Percentiles rank a stretch among this genome's conserved stretches.
Evolutionary conservation across 345 rosid species (phyloP).

Genomic region (Ricinus communis): DNA sequence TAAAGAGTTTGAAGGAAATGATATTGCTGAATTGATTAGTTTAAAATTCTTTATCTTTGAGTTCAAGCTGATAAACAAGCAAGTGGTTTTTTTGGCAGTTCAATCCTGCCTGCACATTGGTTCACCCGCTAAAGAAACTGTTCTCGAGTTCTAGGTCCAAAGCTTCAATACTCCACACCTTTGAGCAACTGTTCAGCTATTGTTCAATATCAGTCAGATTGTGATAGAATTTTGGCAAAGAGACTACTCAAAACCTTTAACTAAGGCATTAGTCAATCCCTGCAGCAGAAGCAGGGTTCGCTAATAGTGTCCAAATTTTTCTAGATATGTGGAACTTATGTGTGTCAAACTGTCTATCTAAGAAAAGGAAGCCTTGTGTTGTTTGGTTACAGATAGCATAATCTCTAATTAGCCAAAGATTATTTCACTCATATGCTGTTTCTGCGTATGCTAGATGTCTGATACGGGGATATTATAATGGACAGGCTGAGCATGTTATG

Average conservation of each 20-base stretch:
- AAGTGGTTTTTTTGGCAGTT: too few species aligned
- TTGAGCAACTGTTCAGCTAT: neutral
- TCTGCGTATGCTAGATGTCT: neutral
- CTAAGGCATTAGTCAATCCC: neutral
- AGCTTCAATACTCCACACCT: neutral
- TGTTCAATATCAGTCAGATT: neutral
- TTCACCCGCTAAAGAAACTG: neutral
- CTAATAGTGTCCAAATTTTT: neutral
- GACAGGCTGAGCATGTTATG: slow-evolving; percentile 40
- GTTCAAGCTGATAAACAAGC: too few species aligned
- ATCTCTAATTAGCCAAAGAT: neutral
- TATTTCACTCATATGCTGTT: neutral
- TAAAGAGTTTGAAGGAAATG: neutral
- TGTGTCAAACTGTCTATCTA: too few species aligned
- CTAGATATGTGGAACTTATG: too few species aligned
- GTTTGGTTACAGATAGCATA: neutral
- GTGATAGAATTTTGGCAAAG: neutral
- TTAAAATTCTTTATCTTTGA: too few species aligned
- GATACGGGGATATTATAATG: slow-evolving; percentile 11
- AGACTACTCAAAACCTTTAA: neutral
- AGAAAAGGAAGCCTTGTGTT: neutral
- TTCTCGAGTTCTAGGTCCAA: neutral
- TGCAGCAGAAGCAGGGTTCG: neutral
- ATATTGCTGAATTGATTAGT: neutral
- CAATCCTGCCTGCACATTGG: neutral